Conservation (phyloP, 2,329 filamentous ascomycete species). For the Penicillium oxalicum region DNA sequence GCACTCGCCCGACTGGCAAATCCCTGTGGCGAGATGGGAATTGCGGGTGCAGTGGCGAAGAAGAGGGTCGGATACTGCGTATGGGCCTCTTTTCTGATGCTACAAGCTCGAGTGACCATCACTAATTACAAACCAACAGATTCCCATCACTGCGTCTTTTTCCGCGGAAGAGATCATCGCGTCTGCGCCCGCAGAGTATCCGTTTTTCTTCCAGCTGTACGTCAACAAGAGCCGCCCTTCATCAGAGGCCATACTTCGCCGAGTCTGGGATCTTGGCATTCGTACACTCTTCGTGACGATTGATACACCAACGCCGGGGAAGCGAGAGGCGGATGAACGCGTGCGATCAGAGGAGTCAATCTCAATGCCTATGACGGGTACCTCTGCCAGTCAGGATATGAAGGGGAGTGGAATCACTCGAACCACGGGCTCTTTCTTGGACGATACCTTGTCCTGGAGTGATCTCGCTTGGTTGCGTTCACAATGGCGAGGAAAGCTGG, state of each 20-base stretch:
- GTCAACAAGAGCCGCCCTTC: slow-evolving; percentile 28
- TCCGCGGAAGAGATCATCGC: too few species aligned
- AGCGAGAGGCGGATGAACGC: slow-evolving; percentile 8
- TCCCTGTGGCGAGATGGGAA: slow-evolving; percentile 39
- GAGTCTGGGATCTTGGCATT: slow-evolving; percentile 24
- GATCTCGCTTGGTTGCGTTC: slow-evolving; percentile 6
- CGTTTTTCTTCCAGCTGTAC: slow-evolving; percentile 36
- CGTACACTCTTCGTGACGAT: slow-evolving; percentile 18
- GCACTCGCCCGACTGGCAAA: slow-evolving; percentile 43
- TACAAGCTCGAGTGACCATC: too few species aligned
- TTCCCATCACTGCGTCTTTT: too few species aligned
- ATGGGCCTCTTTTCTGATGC: too few species aligned
- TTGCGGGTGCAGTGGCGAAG: slow-evolving; percentile 37
- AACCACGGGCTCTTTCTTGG: slow-evolving; percentile 4
- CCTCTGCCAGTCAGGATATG: too few species aligned
- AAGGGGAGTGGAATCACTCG: slow-evolving; percentile 1
- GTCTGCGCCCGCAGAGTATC: slow-evolving; percentile 10
- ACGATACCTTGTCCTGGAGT: slow-evolving; percentile 3
- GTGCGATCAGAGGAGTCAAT: slow-evolving; percentile 2
- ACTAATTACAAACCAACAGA: too few species aligned
- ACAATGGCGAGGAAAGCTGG: slow-evolving; percentile 1
- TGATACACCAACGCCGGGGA: slow-evolving; percentile 8
- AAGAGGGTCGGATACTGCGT: slow-evolving; percentile 7
- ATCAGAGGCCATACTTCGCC: slow-evolving; percentile 22
- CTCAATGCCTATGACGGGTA: too few species aligned